Conservation (phyloP, 2,329 filamentous ascomycete genomes). For the Colletotrichum lupini region DNA sequence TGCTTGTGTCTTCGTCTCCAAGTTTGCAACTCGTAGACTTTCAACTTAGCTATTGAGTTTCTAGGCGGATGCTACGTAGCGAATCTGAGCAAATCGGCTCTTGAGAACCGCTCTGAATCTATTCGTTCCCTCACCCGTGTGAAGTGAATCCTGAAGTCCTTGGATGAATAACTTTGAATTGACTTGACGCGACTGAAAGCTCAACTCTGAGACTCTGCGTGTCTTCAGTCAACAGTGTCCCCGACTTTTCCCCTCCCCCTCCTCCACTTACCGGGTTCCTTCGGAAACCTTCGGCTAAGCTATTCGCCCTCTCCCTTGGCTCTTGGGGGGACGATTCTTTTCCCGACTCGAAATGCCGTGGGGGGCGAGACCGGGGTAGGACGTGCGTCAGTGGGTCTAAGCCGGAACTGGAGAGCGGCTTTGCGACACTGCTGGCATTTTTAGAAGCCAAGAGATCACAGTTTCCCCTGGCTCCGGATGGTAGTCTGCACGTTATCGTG, state of each 20-base stretch:
- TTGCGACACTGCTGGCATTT: neutral
- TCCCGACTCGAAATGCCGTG: constrained; percentile 11
- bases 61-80: neutral
- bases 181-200: neutral
- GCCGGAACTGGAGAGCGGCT: neutral
- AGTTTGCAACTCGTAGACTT: neutral
- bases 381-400: neutral
- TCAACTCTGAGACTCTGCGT: neutral
- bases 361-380: neutral
- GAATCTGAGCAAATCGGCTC: neutral
- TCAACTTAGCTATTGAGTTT: neutral
- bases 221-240: neutral
- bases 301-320: neutral
- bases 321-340: constrained; percentile 6
- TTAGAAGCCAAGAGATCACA: neutral
- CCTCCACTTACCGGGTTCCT: neutral
- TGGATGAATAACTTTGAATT: neutral
- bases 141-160: neutral
- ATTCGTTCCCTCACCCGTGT: neutral
- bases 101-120: neutral
- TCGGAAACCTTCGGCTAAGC: constrained; percentile 2
- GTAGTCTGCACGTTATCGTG: neutral
- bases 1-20: neutral
- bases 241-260: neutral
- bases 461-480: neutral